Conservation (phyloP, 2,329 filamentous ascomycete species). For the Verruconis gallopava region DNA sequence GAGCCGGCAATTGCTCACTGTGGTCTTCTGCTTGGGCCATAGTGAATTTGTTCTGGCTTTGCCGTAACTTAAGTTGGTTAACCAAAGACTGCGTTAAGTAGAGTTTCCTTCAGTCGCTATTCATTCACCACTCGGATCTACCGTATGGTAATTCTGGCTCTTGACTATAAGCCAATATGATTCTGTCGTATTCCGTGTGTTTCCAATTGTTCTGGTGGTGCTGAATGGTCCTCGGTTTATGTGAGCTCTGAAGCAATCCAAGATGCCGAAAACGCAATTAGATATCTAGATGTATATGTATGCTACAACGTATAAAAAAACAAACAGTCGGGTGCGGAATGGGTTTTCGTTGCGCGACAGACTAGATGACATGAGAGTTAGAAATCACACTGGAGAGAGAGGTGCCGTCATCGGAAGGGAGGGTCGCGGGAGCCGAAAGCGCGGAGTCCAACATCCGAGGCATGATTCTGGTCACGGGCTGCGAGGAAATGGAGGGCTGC, state of each 20-base stretch:
- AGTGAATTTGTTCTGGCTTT: not conserved
- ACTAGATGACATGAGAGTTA: not conserved
- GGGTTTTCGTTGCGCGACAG: no score
- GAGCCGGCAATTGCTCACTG: slow-evolving; percentile 31
- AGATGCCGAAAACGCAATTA: not conserved
- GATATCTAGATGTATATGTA: no score
- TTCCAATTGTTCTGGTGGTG: not conserved
- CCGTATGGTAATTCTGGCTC: no score
- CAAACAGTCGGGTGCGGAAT: no score
- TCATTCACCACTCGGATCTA: no score
- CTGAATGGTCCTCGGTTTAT: not conserved
- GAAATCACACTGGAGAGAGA: not conserved
- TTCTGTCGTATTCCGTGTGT: not conserved
- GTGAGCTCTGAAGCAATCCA: not conserved
- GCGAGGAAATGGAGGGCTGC: no score
- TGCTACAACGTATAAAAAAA: not conserved
- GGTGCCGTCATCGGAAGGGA: not conserved
- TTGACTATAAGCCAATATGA: no score
- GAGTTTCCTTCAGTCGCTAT: no score
- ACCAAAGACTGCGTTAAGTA: no score
- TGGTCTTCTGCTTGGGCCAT: slow-evolving; percentile 7
- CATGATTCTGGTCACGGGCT: no score
- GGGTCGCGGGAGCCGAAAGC: not conserved
- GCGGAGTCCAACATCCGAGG: not conserved
- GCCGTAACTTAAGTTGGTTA: no score